phyloP scores from a whole-genome alignment of 371 early-diverging fungal genomes.

The Saksenaea oblongispora region DNA sequence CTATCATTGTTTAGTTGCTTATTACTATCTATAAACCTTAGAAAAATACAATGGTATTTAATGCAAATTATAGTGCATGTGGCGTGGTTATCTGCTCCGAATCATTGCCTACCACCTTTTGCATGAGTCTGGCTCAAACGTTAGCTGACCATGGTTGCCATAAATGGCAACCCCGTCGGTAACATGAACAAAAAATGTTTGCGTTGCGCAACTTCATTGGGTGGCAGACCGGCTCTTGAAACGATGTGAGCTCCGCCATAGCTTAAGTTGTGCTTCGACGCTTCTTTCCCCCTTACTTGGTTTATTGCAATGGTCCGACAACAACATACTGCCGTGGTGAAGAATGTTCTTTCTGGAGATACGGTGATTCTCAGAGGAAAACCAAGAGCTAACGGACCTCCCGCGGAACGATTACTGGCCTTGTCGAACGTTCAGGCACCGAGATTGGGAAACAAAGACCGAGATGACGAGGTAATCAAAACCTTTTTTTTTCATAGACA shows the following conservation, averaged over 20 bases:
- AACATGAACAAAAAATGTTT: no score
- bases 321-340: constrained; percentile 68
- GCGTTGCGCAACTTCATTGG: no score
- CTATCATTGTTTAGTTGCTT: no score
- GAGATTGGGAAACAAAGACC: constrained; percentile 79
- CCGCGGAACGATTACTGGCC: constrained; percentile 83
- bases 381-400: constrained; percentile 78
- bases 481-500: background rate
- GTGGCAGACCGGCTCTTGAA: background rate
- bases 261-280: background rate
- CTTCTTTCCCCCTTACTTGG: background rate
- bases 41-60: no score
- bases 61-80: no score
- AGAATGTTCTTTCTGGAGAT: constrained; percentile 90
- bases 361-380: constrained; percentile 85
- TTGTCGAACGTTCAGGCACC: constrained; percentile 86
- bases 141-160: no score
- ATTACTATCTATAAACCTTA: no score
- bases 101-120: no score
- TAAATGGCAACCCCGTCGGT: no score
- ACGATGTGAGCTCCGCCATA: background rate
- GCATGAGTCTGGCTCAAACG: no score
- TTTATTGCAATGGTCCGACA: constrained; percentile 6
- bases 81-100: no score
- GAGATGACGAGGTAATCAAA: constrained; percentile 74